These are phyloP conservation scores for Coprinellus micaceus DNA, from an alignment of 768 basidiomycete genomes.

Conservation along the genomic window DNA sequence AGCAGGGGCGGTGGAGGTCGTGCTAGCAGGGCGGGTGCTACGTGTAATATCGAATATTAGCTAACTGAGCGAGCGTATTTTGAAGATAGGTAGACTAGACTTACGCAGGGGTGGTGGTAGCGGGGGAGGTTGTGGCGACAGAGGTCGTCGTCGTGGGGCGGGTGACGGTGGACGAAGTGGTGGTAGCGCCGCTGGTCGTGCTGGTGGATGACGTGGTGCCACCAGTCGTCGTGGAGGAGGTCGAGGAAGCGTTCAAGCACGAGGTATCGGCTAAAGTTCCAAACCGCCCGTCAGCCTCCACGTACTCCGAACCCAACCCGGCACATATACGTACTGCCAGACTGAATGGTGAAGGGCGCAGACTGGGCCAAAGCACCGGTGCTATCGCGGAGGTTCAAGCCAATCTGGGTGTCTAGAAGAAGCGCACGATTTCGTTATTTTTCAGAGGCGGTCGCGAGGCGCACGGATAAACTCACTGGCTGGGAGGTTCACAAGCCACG, in stretches of 20 bases:
- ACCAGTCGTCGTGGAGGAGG: slow-evolving; percentile 16
- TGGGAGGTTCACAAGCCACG: slow-evolving; percentile 54
- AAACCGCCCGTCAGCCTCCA: too few relatives aligned
- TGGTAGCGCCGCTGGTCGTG: slow-evolving; percentile 4
- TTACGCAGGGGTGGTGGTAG: slow-evolving; percentile 14
- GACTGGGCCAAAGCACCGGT: slow-evolving; percentile 48
- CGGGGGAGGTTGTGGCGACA: slow-evolving; percentile 3
- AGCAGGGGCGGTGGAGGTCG: slow-evolving; percentile 12
- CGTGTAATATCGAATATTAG: too few relatives aligned
- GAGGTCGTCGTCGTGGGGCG: slow-evolving; percentile 13
- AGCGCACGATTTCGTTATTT: neutral
- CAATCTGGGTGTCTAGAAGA: slow-evolving; percentile 46
- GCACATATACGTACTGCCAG: slow-evolving; percentile 49
- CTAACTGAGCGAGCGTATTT: too few relatives aligned
- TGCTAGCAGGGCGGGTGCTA: slow-evolving; percentile 3
- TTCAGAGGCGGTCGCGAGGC: neutral
- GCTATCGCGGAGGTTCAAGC: slow-evolving; percentile 57
- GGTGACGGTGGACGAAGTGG: slow-evolving; percentile 12
- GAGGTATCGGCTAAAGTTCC: slow-evolving; percentile 28
- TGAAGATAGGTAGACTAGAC: too few relatives aligned
- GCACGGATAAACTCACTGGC: slow-evolving; percentile 32
- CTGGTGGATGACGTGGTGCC: slow-evolving; percentile 10
- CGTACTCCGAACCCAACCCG: too few relatives aligned
- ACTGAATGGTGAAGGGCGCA: slow-evolving; percentile 46
- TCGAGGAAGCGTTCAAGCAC: slow-evolving; percentile 31